Evolutionary conservation across 306 rosid species (phyloP), one percentile per base, ranked within the genome.

Genomic region (Fagus crenata): DNA sequence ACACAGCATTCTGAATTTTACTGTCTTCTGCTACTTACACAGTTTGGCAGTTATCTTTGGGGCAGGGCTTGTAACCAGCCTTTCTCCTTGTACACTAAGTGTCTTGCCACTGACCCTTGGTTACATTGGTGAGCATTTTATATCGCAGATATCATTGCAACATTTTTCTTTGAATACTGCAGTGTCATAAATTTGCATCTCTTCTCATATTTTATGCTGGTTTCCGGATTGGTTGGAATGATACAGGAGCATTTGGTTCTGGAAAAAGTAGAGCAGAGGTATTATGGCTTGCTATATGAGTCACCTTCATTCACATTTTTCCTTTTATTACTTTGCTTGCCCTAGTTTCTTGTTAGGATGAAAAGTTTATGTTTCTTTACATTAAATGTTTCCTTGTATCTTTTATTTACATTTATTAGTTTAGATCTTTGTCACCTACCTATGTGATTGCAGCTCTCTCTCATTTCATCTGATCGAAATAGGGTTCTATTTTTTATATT

Each of bases 51-150:
- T 92, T 73, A 95, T 95, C 43, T 92, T 63, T 81, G 96, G 96
- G 77, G 97, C 98, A n/a, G 96, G 98, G 58, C 97, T 92, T 59
- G 96, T 92, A n/a, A 95, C 97, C 81, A 92, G 97, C 84, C 98
- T 95, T 85, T 95, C 98, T 80, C 97, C 98, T 81, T 92, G 97
- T 72, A 95, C 97, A 59, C 87, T 95, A 32, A 95, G 97, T 59
- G 97, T 95, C 75, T 88, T 92, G 69, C 98, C 97, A 0, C 84
- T 95, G 82, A 95, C 98, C 68, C 98, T 95, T 51, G 97, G 98
- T 85, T 95, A 95, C 89, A 95, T 95, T 46, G 98, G 98, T 94
- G 79, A 86, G 94, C 76, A 43, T 60, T 60, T n/a, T 54, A 28
- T n/a, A 3, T 40, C 1, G 33, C 32, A 54, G n/a, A n/a, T 12